phyloP scores from a whole-genome alignment of 768 basidiomycete genomes.

The Bullera alba region DNA sequence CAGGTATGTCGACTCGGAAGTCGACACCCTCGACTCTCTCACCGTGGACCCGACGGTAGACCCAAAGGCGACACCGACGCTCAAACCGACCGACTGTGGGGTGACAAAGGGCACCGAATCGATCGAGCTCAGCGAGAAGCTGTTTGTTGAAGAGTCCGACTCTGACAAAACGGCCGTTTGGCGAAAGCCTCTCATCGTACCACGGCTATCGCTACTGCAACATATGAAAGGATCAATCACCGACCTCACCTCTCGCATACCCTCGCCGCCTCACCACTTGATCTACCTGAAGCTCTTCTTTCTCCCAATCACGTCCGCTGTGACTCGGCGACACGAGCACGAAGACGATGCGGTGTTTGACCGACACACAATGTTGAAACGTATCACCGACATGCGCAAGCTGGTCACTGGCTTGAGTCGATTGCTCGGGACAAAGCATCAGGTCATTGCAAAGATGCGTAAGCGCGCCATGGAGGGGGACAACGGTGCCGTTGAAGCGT shows the following conservation, averaged over 20 bases:
- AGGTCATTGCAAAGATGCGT: constrained; percentile 69
- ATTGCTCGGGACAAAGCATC: constrained; percentile 69
- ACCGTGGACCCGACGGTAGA: constrained; percentile 51
- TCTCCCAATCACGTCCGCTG: constrained; percentile 30
- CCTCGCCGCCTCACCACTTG: not conserved
- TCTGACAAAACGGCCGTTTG: not conserved
- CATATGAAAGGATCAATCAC: not conserved
- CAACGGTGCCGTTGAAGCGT: constrained; percentile 68
- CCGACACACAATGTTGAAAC: constrained; percentile 54
- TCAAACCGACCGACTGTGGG: not conserved
- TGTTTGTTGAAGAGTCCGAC: not conserved
- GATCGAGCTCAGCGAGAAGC: constrained; percentile 24
- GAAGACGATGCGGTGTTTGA: constrained; percentile 30
- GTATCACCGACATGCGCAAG: constrained; percentile 71
- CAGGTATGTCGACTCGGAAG: constrained; percentile 71
- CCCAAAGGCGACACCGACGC: constrained; percentile 8
- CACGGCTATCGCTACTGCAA: not conserved
- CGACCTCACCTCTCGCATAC: not conserved
- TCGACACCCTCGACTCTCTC: constrained; percentile 66
- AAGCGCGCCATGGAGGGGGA: constrained; percentile 59
- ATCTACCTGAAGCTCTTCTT: constrained; percentile 37
- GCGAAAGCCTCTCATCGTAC: not conserved
- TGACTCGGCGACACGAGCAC: constrained; percentile 15
- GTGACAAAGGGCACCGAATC: constrained; percentile 2
- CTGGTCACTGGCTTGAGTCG: constrained; percentile 72